Evolutionary conservation across 805 yeast species (phyloP).

Genomic region (Lachancea cidri): DNA sequence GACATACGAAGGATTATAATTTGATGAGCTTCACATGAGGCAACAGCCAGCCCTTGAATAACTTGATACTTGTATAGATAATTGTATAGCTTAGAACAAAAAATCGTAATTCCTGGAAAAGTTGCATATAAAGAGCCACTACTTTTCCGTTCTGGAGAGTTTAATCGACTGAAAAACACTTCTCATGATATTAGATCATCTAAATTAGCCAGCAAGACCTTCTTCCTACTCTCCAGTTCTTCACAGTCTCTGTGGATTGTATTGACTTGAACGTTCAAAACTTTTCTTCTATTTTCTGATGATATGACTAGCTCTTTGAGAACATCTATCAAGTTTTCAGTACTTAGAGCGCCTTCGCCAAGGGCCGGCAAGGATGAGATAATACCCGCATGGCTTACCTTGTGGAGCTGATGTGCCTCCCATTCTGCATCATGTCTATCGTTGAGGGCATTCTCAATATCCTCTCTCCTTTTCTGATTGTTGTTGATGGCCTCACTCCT

Average conservation of each 20-base stretch:
- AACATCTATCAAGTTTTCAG: background rate
- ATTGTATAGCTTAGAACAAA: too few relatives aligned
- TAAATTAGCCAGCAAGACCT: background rate
- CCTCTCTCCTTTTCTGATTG: constrained; percentile 9
- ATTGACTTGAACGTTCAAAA: background rate
- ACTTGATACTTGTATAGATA: too few relatives aligned
- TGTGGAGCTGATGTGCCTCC: constrained; percentile 17
- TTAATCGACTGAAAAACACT: too few relatives aligned
- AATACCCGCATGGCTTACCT: constrained; percentile 1
- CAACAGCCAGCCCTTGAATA: too few relatives aligned
- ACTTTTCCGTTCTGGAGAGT: too few relatives aligned
- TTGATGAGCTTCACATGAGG: too few relatives aligned
- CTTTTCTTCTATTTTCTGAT: background rate
- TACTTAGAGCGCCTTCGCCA: background rate
- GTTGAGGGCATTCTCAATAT: constrained; percentile 20
- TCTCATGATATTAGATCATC: background rate
- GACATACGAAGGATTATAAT: too few relatives aligned
- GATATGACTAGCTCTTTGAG: background rate
- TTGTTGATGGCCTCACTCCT: constrained; percentile 13
- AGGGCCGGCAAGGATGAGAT: constrained; percentile 8
- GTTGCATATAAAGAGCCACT: too few relatives aligned
- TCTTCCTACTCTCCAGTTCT: background rate
- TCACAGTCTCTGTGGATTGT: background rate
- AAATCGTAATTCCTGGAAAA: too few relatives aligned
- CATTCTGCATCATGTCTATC: constrained; percentile 10